Evolutionary conservation across 2,329 filamentous ascomycete species (phyloP).

Genomic region (Rutstroemia sp.): DNA sequence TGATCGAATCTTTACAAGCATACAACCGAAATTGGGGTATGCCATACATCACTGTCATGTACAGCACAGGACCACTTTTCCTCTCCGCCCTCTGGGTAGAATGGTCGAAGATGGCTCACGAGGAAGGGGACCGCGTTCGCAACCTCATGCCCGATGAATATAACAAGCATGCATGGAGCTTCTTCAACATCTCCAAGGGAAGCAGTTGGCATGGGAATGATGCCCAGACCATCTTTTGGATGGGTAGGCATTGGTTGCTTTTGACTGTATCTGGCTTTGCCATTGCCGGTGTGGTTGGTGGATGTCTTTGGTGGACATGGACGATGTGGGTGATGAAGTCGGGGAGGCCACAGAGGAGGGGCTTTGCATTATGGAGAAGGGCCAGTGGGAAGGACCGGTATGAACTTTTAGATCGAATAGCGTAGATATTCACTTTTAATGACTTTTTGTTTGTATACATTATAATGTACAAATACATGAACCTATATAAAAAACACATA

Average conservation of each 20-base stretch:
- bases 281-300: conserved; percentile 25
- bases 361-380: conserved; percentile 21
- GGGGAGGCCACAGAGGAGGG: conserved; percentile 11
- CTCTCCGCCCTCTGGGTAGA: conserved; percentile 69
- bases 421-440: conserved; percentile 10
- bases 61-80: conserved; percentile 68
- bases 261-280: conserved; percentile 31
- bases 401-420: conserved; percentile 27
- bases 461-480: background rate
- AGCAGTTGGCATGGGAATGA: conserved; percentile 41
- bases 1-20: conserved; percentile 58
- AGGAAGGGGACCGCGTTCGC: conserved; percentile 48
- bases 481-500: too few species aligned
- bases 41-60: conserved; percentile 72
- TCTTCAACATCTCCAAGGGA: conserved; percentile 49
- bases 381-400: conserved; percentile 23
- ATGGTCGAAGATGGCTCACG: conserved; percentile 49
- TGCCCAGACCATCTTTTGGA: conserved; percentile 41
- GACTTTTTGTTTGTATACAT: background rate
- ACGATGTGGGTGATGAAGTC: conserved; percentile 21
- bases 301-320: conserved; percentile 25
- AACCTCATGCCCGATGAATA: conserved; percentile 66
- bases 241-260: conserved; percentile 36
- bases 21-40: conserved; percentile 59
- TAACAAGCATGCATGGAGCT: conserved; percentile 60